Base-by-base conservation (phyloP, 345 rosid genomes). In the Ceriops tagal region DNA sequence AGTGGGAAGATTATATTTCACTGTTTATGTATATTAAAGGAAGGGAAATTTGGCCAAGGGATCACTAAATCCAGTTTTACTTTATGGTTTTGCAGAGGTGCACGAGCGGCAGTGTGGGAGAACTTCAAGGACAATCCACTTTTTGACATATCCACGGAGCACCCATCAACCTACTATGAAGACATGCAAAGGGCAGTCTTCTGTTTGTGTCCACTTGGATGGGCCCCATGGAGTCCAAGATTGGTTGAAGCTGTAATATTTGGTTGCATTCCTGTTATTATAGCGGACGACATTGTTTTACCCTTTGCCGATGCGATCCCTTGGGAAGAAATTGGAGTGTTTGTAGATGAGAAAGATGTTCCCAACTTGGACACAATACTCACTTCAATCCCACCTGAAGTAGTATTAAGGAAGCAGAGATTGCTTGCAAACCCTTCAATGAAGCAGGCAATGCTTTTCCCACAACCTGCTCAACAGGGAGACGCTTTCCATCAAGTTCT, bases 171-270 rank as follows among this genome's bases (percentile, higher is more conserved):
- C 13, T 93, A 91, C 75, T 93, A 93, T 1, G 96, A 93, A 88
- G 98, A 93, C 77, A 93, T 93, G 98, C 97, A 93, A 64, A 81
- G 96, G 71, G 83, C 97, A 32, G 82, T 88, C 57, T 91, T 93
- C 82, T 95, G 97, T 71, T 69, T 95, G 75, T 95, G 97, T 65
- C 96, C 97, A 1, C 84, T 95, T 34, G 97, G 99, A 0, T 95
- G 97, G 99, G 97, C 97, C 0, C 99, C 99, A 3, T 92, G 97
- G 99, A 95, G 99, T 75, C 97, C 99, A 0, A 86, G 97, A 80
- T 80, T 95, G 39, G 99, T 95, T 4, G 99, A 95, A 83, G 99
- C 97, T 0, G 97, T 95, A 53, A 97, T 95, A 47, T 95, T 95
- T 69, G 99, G 99, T 7, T 95, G 99, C 81, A 92, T 95, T 64